Conservation (phyloP, 192 early-diverging fungal species). For the Entomortierella chlamydospora region DNA sequence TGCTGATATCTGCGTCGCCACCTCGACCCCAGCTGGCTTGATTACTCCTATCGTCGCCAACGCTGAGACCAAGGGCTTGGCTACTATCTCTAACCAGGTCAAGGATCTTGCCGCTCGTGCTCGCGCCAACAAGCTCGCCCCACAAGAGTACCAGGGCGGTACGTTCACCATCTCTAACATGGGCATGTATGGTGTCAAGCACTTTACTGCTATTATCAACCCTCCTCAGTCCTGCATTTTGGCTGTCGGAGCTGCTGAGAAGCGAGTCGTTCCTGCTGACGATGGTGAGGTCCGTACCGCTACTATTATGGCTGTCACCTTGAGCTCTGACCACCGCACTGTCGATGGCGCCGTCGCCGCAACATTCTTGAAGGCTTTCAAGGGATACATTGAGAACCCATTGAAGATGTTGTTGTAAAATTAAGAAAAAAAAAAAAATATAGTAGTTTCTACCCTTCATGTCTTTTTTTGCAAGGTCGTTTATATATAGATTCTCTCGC, state of each 20-base stretch:
- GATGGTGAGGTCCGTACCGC: slow-evolving; percentile 78
- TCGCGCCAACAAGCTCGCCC: slow-evolving; percentile 88
- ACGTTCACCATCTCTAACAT: slow-evolving; percentile 98
- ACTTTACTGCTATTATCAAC: slow-evolving; percentile 99
- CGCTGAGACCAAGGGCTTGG: slow-evolving; percentile 89
- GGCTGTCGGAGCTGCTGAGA: slow-evolving; percentile 85
- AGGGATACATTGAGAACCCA: slow-evolving; percentile 94
- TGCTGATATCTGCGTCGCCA: slow-evolving; percentile 96
- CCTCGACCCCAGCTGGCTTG: slow-evolving; percentile 92
- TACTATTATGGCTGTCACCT: slow-evolving; percentile 86
- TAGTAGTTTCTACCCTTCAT: neutral
- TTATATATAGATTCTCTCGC: neutral
- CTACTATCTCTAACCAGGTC: slow-evolving; percentile 85
- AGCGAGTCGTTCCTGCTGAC: slow-evolving; percentile 79
- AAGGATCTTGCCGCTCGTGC: slow-evolving; percentile 88
- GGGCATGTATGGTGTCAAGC: slow-evolving; percentile 95
- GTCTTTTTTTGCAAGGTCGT: neutral
- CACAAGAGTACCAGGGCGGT: slow-evolving; percentile 98
- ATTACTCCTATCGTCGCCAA: slow-evolving; percentile 94
- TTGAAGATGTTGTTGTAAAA: slow-evolving; percentile 91
- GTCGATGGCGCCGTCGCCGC: slow-evolving; percentile 96
- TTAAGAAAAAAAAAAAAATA: slow-evolving; percentile 9
- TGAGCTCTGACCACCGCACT: slow-evolving; percentile 94
- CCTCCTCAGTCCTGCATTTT: slow-evolving; percentile 94
- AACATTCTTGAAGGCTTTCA: slow-evolving; percentile 90